Conservation (phyloP, 225 moss, liverwort and hornwort species). For the Sphagnum contortum region DNA sequence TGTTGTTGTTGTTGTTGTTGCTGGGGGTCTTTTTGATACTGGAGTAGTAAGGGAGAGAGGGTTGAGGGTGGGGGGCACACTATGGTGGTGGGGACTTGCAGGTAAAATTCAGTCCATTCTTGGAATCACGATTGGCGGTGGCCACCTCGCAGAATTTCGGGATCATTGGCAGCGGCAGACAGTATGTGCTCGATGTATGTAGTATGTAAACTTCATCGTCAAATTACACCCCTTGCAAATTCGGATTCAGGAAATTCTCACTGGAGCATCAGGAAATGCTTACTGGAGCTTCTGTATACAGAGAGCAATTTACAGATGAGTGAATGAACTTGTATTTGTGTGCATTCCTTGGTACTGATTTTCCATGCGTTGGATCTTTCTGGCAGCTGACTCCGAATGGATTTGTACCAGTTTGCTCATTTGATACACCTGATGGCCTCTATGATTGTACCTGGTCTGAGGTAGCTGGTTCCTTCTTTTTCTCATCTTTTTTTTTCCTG, state of each 20-base stretch:
- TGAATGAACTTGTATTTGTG: too few relatives aligned
- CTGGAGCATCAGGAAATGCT: too few relatives aligned
- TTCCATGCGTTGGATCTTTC: neutral
- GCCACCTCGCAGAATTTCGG: conserved; percentile 97
- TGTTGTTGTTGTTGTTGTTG: too few relatives aligned
- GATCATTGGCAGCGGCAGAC: conserved; percentile 89
- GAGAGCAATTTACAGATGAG: too few relatives aligned
- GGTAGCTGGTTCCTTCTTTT: conserved; percentile 21
- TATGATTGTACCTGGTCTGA: conserved; percentile 99
- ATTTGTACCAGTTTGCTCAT: conserved; percentile 71
- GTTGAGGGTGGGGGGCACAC: neutral
- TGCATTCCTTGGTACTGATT: neutral
- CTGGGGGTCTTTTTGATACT: neutral
- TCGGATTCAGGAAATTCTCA: too few relatives aligned
- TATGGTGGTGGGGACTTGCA: conserved; percentile 11
- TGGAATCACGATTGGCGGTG: conserved; percentile 83
- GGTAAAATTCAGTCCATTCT: conserved; percentile 88
- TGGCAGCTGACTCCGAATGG: conserved; percentile 69
- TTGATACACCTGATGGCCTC: conserved; percentile 95
- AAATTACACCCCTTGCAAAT: too few relatives aligned
- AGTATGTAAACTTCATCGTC: too few relatives aligned
- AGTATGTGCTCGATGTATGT: conserved; percentile 77
- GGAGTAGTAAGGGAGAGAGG: too few relatives aligned
- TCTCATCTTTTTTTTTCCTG: neutral
- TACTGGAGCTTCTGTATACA: too few relatives aligned